Evolutionary conservation across 1,284 basidiomycete species (phyloP).

Genomic region (Sporisorium reilianum): DNA sequence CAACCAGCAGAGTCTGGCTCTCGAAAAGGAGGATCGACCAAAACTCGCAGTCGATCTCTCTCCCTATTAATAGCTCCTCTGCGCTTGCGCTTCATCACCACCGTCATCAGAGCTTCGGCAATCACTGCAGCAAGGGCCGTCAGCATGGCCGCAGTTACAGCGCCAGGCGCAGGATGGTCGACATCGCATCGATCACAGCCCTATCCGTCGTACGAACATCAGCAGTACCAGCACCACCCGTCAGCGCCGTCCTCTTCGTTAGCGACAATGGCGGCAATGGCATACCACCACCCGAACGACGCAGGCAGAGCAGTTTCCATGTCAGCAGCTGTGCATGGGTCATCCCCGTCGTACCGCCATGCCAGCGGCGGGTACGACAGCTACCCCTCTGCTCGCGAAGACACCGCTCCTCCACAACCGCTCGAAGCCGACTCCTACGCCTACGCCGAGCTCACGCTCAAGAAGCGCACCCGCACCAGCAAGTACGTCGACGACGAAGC

Average conservation of each 20-base stretch:
- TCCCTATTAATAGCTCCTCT: neutral
- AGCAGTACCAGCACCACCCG: neutral
- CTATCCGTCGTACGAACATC: neutral
- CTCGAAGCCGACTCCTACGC: neutral
- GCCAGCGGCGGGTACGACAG: neutral
- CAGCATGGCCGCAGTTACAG: neutral
- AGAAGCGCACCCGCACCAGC: conserved; percentile 13
- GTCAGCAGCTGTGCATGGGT: too few species aligned
- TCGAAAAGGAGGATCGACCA: too few species aligned
- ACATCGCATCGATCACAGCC: neutral
- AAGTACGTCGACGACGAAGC: conserved; percentile 34
- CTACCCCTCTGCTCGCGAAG: neutral
- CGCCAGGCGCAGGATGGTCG: neutral
- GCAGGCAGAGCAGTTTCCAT: neutral
- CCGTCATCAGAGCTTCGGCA: too few species aligned
- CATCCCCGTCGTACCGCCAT: neutral
- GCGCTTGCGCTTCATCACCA: too few species aligned
- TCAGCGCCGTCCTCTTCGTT: neutral
- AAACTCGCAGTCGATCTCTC: too few species aligned
- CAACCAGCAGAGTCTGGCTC: too few species aligned
- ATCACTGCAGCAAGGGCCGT: too few species aligned
- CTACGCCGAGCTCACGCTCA: neutral
- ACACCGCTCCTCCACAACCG: too few species aligned
- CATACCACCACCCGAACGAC: neutral
- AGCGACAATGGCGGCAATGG: neutral